Percentiles rank a stretch among this genome's conserved stretches.
Evolutionary conservation across 139 green algal genomes (phyloP).

Genomic region (Desmodesmus armatus): DNA sequence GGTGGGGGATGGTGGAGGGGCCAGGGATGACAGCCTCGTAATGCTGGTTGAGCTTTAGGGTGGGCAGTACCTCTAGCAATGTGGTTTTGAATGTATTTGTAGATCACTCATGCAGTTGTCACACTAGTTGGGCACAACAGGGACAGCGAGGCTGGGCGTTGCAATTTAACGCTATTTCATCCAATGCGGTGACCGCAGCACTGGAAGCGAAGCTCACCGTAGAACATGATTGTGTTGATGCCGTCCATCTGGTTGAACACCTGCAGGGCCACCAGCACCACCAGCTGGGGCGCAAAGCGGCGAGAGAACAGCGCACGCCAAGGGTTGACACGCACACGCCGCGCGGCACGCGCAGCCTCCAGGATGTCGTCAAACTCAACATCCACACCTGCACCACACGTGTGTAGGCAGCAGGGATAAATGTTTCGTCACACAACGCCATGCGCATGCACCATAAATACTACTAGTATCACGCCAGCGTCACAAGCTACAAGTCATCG

Average conservation of each 20-base stretch:
- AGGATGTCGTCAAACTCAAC: slow-evolving; percentile 61
- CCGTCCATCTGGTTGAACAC: slow-evolving; percentile 75
- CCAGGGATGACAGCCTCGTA: too few species aligned
- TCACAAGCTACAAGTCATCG: neutral
- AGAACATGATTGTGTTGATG: slow-evolving; percentile 54
- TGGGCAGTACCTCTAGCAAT: too few species aligned
- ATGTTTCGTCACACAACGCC: neutral
- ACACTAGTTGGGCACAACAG: too few species aligned
- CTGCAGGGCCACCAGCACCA: slow-evolving; percentile 30
- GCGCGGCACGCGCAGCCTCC: slow-evolving; percentile 33
- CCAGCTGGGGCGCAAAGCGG: neutral
- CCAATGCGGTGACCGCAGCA: too few species aligned
- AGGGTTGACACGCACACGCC: slow-evolving; percentile 2
- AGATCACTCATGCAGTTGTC: too few species aligned
- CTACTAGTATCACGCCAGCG: neutral
- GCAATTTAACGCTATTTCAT: too few species aligned
- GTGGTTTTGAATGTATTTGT: too few species aligned
- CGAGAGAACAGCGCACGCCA: slow-evolving; percentile 52
- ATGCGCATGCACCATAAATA: neutral
- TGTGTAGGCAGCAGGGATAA: too few species aligned
- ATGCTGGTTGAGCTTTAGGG: too few species aligned
- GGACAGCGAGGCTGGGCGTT: too few species aligned
- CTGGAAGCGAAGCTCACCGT: too few species aligned
- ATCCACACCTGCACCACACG: slow-evolving; percentile 40
- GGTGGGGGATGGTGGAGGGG: too few species aligned